These are phyloP conservation scores for Aspergillus ellipticus DNA, from an alignment of 495 filamentous ascomycete species.

Conservation along the genomic window DNA sequence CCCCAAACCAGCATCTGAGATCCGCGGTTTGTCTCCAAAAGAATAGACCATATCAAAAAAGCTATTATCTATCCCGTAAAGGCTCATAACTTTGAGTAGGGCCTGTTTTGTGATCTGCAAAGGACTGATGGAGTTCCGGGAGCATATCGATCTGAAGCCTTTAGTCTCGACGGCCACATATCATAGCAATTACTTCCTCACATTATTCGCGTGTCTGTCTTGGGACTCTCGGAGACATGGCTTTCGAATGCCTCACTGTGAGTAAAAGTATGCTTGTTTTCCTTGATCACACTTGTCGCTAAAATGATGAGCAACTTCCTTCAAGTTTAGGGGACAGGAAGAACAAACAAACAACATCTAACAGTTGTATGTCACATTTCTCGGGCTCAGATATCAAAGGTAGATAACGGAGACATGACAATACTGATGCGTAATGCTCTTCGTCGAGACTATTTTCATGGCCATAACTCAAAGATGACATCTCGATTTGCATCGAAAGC, in stretches of 20 bases:
- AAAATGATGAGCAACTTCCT: neutral
- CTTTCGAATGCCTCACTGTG: constrained; percentile 11
- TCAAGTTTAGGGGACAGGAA: neutral
- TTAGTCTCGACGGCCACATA: neutral
- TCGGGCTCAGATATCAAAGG: constrained; percentile 6
- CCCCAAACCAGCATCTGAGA: constrained; percentile 16
- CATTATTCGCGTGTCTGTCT: constrained; percentile 13
- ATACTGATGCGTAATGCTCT: constrained; percentile 1
- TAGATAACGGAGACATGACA: neutral
- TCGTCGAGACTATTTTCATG: neutral
- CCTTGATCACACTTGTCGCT: neutral
- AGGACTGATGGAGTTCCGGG: constrained; percentile 6
- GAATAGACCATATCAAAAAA: constrained; percentile 15
- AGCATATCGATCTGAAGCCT: constrained; percentile 13
- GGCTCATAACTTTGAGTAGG: constrained; percentile 6
- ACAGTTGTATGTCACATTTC: constrained; percentile 9
- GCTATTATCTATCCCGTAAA: constrained; percentile 6
- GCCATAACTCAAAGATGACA: neutral
- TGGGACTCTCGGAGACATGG: constrained; percentile 3
- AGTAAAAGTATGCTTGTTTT: constrained; percentile 5
- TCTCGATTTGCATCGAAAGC: neutral
- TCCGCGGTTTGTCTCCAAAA: constrained; percentile 19
- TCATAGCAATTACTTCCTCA: neutral
- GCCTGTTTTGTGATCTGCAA: constrained; percentile 11
- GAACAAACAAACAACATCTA: neutral